Conservation (phyloP, 2,329 filamentous ascomycete species). For the Balansia obtecta region DNA sequence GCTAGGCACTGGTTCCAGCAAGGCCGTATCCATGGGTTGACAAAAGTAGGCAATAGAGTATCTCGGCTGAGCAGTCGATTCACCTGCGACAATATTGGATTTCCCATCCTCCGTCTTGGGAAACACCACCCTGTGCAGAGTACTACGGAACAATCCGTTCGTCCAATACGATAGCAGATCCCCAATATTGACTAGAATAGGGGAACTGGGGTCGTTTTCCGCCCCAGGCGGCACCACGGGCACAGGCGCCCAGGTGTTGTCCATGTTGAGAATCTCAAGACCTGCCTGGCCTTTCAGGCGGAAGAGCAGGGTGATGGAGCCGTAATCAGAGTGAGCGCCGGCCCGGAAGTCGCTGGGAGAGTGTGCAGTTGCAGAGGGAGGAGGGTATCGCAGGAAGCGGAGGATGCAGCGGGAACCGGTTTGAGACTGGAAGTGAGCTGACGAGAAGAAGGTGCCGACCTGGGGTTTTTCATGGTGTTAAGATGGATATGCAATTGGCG, state of each 20-base stretch:
- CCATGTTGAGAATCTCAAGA: conserved; percentile 61
- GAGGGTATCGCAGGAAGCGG: conserved; percentile 63
- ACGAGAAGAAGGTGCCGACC: conserved; percentile 41
- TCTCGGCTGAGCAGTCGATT: conserved; percentile 36
- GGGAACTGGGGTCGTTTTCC: conserved; percentile 47
- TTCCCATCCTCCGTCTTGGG: conserved; percentile 16
- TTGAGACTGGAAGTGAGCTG: conserved; percentile 32
- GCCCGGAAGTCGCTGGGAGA: conserved; percentile 58
- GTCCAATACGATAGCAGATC: conserved; percentile 77
- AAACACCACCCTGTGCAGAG: conserved; percentile 81
- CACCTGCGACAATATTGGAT: conserved; percentile 23
- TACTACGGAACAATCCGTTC: conserved; percentile 72
- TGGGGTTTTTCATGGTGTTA: conserved; percentile 8
- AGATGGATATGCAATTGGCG: conserved; percentile 2
- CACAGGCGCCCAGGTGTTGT: conserved; percentile 47
- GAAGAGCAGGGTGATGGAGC: conserved; percentile 64
- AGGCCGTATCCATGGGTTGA: conserved; percentile 43
- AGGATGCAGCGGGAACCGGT: conserved; percentile 46
- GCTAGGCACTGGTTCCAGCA: conserved; percentile 48
- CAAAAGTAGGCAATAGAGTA: conserved; percentile 61
- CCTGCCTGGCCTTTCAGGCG: conserved; percentile 76
- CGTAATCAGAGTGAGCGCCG: conserved; percentile 86
- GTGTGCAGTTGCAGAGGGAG: conserved; percentile 31
- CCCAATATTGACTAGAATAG: conserved; percentile 69
- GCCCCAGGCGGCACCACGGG: conserved; percentile 52